Evolutionary conservation across 2,329 filamentous ascomycete genomes (phyloP).

Genomic region (Fusarium cicatricum): DNA sequence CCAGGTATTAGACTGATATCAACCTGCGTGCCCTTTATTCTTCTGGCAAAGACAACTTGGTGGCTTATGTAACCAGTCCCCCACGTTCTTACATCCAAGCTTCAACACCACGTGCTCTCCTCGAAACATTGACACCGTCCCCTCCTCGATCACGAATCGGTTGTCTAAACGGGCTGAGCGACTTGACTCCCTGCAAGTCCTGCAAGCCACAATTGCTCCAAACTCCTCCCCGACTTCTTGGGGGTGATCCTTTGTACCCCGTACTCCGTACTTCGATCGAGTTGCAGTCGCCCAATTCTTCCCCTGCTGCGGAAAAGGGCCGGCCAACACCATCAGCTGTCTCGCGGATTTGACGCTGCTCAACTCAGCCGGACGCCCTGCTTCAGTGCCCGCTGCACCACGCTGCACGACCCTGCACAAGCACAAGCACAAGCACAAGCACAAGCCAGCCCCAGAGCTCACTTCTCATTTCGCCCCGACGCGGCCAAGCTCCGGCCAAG

Average conservation of each 20-base stretch:
- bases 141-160: not conserved
- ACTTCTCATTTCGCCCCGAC: conserved; percentile 13
- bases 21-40: too few relatives aligned
- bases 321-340: conserved; percentile 7
- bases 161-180: conserved; percentile 1
- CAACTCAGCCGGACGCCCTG: too few relatives aligned
- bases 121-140: conserved; percentile 15
- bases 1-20: too few relatives aligned
- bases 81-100: conserved; percentile 25
- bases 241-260: not conserved
- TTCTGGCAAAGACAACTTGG: too few relatives aligned
- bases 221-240: not conserved
- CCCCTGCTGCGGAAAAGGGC: conserved; percentile 11
- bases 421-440: too few relatives aligned
- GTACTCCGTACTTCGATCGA: not conserved
- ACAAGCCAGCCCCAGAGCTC: not conserved
- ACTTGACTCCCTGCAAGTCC: conserved; percentile 6
- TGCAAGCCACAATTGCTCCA: conserved; percentile 30
- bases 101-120: conserved; percentile 39
- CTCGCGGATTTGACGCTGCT: not conserved
- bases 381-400: too few relatives aligned
- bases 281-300: conserved; percentile 5
- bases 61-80: conserved; percentile 19
- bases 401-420: too few relatives aligned
- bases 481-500: conserved; percentile 21